phyloP scores from a whole-genome alignment of 345 rosid genomes.

The Pseudoturritis turrita region DNA sequence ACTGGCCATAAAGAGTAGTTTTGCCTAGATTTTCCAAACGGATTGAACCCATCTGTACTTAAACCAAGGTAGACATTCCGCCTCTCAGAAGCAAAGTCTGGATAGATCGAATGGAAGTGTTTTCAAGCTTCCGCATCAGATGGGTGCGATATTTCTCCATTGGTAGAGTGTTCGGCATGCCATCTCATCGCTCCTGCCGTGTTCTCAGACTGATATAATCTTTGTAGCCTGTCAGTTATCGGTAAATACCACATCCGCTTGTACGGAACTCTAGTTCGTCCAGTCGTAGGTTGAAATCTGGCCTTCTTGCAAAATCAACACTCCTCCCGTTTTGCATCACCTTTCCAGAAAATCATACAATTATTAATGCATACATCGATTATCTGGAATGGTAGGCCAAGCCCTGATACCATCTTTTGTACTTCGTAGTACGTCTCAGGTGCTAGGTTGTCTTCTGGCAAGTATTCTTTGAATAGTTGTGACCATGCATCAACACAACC shows the following conservation, averaged over 20 bases:
- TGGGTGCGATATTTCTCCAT: neutral
- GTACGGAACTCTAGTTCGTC: neutral
- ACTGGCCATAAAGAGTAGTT: neutral
- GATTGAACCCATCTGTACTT: neutral
- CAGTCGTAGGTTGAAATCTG: no score
- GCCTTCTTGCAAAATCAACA: no score
- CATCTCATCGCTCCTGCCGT: neutral
- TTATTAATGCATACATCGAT: no score
- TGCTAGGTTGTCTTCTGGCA: no score
- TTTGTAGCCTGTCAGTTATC: neutral
- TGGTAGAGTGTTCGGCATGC: neutral
- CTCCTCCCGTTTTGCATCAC: no score
- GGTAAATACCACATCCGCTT: neutral
- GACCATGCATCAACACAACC: no score
- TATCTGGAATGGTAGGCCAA: no score
- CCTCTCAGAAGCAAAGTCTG: neutral
- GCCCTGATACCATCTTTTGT: no score
- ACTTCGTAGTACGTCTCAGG: no score
- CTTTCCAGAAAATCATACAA: no score
- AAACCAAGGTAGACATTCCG: neutral
- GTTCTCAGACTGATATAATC: neutral
- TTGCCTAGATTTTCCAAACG: neutral
- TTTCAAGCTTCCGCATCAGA: neutral
- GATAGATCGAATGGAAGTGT: neutral
- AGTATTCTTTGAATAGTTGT: no score